phyloP scores from a whole-genome alignment of 2,329 filamentous ascomycete species.

The Didymella glomerata region DNA sequence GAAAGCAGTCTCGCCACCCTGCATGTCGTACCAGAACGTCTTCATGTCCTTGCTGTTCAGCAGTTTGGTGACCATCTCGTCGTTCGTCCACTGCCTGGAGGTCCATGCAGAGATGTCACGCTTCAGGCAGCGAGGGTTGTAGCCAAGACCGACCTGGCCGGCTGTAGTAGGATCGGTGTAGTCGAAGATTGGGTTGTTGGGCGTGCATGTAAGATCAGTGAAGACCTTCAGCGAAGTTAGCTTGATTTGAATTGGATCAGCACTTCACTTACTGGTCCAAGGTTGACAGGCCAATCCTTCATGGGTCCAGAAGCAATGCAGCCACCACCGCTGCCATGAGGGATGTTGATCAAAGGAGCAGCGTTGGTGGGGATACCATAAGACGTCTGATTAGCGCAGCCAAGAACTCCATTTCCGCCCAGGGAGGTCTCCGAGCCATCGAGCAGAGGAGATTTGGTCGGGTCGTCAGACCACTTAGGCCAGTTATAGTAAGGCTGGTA shows the following conservation, averaged over 20 bases:
- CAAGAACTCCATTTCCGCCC: conserved; percentile 55
- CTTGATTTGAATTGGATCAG: neutral
- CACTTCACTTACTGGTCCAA: conserved; percentile 56
- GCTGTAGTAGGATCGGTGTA: conserved; percentile 34
- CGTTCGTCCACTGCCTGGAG: conserved; percentile 40
- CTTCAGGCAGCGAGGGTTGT: conserved; percentile 49
- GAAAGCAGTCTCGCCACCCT: conserved; percentile 42
- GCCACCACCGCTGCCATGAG: conserved; percentile 62
- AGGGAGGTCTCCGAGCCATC: conserved; percentile 60
- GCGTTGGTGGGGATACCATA: conserved; percentile 32
- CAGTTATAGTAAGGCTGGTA: conserved; percentile 46
- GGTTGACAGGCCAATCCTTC: conserved; percentile 54
- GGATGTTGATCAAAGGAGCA: conserved; percentile 47
- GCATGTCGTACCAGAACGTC: conserved; percentile 52
- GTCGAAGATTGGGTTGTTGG: conserved; percentile 38
- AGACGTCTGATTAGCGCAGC: neutral
- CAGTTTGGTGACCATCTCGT: conserved; percentile 36
- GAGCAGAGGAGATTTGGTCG: conserved; percentile 60
- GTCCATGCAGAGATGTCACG: conserved; percentile 47
- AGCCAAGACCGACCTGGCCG: conserved; percentile 31
- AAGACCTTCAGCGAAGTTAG: conserved; percentile 17
- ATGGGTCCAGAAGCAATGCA: conserved; percentile 63
- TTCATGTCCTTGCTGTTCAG: conserved; percentile 43
- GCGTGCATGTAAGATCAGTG: conserved; percentile 43
- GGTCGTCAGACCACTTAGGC: conserved; percentile 39